Base-by-base conservation (phyloP, 495 filamentous ascomycete species). In the Neurospora sp. region DNA sequence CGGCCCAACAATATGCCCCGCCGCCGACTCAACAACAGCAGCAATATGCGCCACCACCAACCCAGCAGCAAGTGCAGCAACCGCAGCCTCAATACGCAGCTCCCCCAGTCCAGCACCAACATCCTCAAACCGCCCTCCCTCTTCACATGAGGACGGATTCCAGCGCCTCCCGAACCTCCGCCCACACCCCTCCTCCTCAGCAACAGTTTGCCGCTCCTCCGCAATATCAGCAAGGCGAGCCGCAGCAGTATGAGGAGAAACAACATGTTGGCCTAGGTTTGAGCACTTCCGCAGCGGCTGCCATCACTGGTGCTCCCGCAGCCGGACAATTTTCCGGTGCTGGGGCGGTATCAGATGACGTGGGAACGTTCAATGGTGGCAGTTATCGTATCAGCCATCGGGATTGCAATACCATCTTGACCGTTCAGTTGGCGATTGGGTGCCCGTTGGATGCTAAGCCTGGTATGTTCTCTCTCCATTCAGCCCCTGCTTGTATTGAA, bases 321-420 rank as follows among this genome's bases (percentile, higher is more conserved):
- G 72, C 79, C 5, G 78, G 77, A 12, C 85, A 90, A 38, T 92
- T 94, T 71, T 74, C 82, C 4, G 91, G 92, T 44, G 89, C 87
- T 0, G 78, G 74, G 2, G 86, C 71, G 9, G 86, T 86, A 1
- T 82, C 89, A 39, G 96, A 98, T 80, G 93, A 96, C 70, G 85
- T 94, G 14, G 96, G 96, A 3, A 97, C 91, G 0, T 98, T 99
- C 86, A 98, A 98, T 82, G 96, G 96, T 12, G 96, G 96, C 9
- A 94, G 90, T 74, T 99, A 95, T 78, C 85, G 96, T 27, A 93
- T 99, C 80, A 96, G 93, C 75, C 96, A 99, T 77, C 87, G 96
- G 8, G 94, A 98, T 77, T 90, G 87, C 53, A 99, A 99, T 78
- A 93, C 93, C 0, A 87, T 98, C 48, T 76, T 98, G 65, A 99